Evolutionary conservation across 139 green algal genomes (phyloP), one percentile per base, ranked within the genome.

Genomic region (Klebsormidium nitens): DNA sequence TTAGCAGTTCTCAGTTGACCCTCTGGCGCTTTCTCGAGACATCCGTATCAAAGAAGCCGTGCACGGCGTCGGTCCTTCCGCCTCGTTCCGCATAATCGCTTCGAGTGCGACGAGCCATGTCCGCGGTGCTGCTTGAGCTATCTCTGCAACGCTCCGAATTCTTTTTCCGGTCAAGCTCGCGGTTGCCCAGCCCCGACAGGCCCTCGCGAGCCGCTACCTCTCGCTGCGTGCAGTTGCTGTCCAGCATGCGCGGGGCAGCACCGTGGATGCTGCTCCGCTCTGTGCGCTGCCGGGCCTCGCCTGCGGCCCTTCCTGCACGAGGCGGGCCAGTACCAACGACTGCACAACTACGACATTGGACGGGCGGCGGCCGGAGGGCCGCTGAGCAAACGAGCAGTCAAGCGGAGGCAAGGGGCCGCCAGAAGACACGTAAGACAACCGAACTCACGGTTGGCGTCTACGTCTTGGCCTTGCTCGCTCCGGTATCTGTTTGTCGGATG

Each of bases 311-410:
- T 68, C 35, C 11, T 14, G 17, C 14, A 32, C 5, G 66, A 69
- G 31, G 28, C 39, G 29, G n/a, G 29, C 1, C 34, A 72, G 64
- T 74, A 74, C 49, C 26, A 39, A 23, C 44, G 66, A 2, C 42
- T 34, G 66, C 66, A 74, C 49, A n/a, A 69, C 56, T 74, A 74
- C 49, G n/a, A n/a, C n/a, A n/a, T n/a, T n/a, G n/a, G n/a, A n/a
- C n/a, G n/a, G n/a, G n/a, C n/a, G n/a, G n/a, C n/a, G n/a, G n/a
- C n/a, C n/a, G n/a, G n/a, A n/a, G n/a, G n/a, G n/a, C n/a, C n/a
- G n/a, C n/a, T n/a, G n/a, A n/a, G n/a, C n/a, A n/a, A n/a, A n/a
- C n/a, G n/a, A n/a, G n/a, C n/a, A n/a, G n/a, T n/a, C n/a, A n/a
- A n/a, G n/a, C n/a, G n/a, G n/a, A n/a, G n/a, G n/a, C n/a, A n/a